Percentiles rank a stretch among this genome's conserved stretches.
Evolutionary conservation across 2,329 filamentous ascomycete genomes (phyloP).

Genomic region (Xylariales sp.): DNA sequence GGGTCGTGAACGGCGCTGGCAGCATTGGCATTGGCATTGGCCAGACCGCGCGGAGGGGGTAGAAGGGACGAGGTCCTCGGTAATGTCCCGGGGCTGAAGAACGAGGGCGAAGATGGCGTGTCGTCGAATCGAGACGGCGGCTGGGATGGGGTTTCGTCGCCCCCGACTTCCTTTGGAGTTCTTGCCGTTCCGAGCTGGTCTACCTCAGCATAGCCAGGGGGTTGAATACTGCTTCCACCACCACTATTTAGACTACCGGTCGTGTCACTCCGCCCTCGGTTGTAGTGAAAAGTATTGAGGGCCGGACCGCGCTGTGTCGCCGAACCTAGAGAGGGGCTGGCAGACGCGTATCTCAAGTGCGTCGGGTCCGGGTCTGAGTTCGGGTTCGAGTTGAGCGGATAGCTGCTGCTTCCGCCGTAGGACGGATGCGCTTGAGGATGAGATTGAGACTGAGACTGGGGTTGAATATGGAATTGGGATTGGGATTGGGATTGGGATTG

Average conservation of each 20-base stretch:
- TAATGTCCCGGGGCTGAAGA: slow-evolving; percentile 13
- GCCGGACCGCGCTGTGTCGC: slow-evolving; percentile 1
- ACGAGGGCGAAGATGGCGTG: slow-evolving; percentile 12
- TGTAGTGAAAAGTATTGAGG: slow-evolving; percentile 11
- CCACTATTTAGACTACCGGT: too few relatives aligned
- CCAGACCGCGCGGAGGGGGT: slow-evolving; percentile 19
- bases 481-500: slow-evolving; percentile 8
- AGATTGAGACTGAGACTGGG: too few relatives aligned
- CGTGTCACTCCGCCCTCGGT: slow-evolving; percentile 8
- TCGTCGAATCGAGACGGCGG: slow-evolving; percentile 11
- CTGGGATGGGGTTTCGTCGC: slow-evolving; percentile 8
- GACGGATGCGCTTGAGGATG: not conserved
- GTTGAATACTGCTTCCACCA: too few relatives aligned
- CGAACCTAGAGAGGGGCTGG: not conserved
- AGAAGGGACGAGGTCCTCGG: slow-evolving; percentile 21
- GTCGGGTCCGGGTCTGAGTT: not conserved
- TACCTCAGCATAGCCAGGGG: too few relatives aligned
- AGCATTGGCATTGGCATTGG: slow-evolving; percentile 13
- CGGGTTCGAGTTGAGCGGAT: slow-evolving; percentile 2
- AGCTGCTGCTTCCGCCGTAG: slow-evolving; percentile 5
- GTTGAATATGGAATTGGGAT: not conserved
- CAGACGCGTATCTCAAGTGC: not conserved
- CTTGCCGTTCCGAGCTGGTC: too few relatives aligned
- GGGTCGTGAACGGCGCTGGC: slow-evolving; percentile 11
- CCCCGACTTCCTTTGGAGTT: too few relatives aligned